Conservation (phyloP, 129 eudicot species). For the Tagetes erecta region DNA sequence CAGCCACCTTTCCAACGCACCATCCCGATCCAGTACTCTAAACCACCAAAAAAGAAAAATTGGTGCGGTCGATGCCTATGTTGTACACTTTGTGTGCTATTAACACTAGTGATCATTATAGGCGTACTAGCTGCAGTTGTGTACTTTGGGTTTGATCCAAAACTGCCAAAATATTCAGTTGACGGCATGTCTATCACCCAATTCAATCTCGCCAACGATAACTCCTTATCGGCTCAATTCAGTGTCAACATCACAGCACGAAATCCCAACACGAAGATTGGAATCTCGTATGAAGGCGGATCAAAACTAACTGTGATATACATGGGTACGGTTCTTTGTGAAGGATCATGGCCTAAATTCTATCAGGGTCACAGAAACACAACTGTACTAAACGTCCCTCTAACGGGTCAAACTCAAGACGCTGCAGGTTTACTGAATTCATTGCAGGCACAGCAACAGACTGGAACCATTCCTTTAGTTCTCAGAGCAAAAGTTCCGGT, state of each 20-base stretch:
- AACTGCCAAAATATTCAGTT: conserved; percentile 72
- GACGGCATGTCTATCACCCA: conserved; percentile 59
- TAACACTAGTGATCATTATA: conserved; percentile 42
- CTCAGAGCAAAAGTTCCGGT: conserved; percentile 73
- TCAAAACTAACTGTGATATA: conserved; percentile 59
- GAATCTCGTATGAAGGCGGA: conserved; percentile 72
- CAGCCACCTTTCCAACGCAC: conserved; percentile 40
- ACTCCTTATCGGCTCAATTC: conserved; percentile 68
- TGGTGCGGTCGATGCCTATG: conserved; percentile 57
- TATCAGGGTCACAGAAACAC: conserved; percentile 93
- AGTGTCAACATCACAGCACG: conserved; percentile 74
- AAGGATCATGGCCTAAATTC: conserved; percentile 82
- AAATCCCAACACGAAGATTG: conserved; percentile 82
- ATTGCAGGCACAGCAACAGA: conserved; percentile 50
- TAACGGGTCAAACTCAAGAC: conserved; percentile 52
- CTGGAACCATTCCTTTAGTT: conserved; percentile 58
- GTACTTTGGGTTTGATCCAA: conserved; percentile 76
- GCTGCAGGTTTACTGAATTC: conserved; percentile 42
- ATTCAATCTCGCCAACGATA: conserved; percentile 46
- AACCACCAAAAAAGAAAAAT: conserved; percentile 55
- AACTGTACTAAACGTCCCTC: conserved; percentile 42
- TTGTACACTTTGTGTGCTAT: conserved; percentile 46
- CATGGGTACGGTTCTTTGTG: conserved; percentile 50
- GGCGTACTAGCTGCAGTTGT: conserved; percentile 65
- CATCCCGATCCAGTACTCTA: conserved; percentile 52